phyloP scores from a whole-genome alignment of 2,329 filamentous ascomycete species.

The Bipolaris bicolor region DNA sequence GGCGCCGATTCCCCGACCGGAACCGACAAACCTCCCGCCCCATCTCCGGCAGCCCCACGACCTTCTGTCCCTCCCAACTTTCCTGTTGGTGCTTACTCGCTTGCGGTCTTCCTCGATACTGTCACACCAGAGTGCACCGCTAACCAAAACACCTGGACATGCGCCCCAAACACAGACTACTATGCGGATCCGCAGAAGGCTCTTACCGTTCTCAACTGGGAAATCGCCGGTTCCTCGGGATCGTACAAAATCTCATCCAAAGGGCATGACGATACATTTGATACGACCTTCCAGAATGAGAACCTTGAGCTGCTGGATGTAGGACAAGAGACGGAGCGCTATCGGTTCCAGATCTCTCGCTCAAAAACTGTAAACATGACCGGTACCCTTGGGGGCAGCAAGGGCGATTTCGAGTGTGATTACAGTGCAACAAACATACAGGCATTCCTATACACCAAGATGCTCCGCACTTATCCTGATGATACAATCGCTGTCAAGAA shows the following conservation, averaged over 20 bases:
- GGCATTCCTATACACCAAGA: slow-evolving; percentile 66
- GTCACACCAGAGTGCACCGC: slow-evolving; percentile 64
- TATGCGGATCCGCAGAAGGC: slow-evolving; percentile 49
- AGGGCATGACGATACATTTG: slow-evolving; percentile 58
- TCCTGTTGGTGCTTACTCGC: slow-evolving; percentile 67
- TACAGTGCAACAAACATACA: slow-evolving; percentile 63
- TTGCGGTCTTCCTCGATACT: slow-evolving; percentile 64
- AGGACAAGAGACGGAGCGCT: slow-evolving; percentile 59
- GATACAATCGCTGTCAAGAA: slow-evolving; percentile 34
- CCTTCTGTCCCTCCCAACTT: slow-evolving; percentile 51
- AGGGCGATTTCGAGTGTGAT: slow-evolving; percentile 60
- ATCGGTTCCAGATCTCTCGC: slow-evolving; percentile 62
- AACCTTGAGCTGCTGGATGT: slow-evolving; percentile 58
- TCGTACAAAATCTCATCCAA: slow-evolving; percentile 63
- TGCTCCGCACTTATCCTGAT: slow-evolving; percentile 50
- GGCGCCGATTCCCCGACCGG: slow-evolving; percentile 10
- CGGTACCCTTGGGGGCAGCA: slow-evolving; percentile 52
- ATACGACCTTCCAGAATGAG: slow-evolving; percentile 61
- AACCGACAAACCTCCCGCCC: slow-evolving; percentile 18
- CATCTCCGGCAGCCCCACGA: slow-evolving; percentile 24
- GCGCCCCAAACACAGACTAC: slow-evolving; percentile 64
- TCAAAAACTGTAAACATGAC: slow-evolving; percentile 61
- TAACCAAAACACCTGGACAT: slow-evolving; percentile 65
- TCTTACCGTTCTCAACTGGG: slow-evolving; percentile 66
- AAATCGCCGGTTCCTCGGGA: slow-evolving; percentile 55